phyloP scores from a whole-genome alignment of 768 basidiomycete genomes.

The Artomyces pyxidatus region DNA sequence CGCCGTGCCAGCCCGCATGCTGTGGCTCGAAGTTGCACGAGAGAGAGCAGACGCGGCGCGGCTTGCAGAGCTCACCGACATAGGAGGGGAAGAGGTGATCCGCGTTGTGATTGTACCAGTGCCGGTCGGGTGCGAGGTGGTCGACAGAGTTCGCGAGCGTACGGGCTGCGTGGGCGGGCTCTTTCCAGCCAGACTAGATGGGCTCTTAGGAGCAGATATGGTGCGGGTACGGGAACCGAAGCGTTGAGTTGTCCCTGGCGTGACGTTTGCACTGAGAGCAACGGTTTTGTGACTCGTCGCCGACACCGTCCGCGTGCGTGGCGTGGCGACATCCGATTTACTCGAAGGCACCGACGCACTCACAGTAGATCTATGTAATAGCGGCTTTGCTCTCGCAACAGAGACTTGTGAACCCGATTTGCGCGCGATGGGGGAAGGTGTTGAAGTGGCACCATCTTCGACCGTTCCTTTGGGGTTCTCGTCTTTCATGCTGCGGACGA shows the following conservation, averaged over 20 bases:
- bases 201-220: constrained; percentile 10
- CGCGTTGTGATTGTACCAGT: constrained; percentile 4
- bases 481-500: too few species aligned
- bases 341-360: constrained; percentile 6
- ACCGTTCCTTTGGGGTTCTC: too few species aligned
- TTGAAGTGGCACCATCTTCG: too few species aligned
- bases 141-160: constrained; percentile 1
- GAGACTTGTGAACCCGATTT: constrained; percentile 3
- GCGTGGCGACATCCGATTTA: neutral
- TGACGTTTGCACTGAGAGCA: too few species aligned
- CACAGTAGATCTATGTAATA: neutral
- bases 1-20: neutral
- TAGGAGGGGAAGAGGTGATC: neutral
- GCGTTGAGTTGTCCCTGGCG: too few species aligned
- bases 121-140: neutral
- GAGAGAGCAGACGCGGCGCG: constrained; percentile 1
- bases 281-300: too few species aligned
- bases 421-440: too few species aligned
- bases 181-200: neutral
- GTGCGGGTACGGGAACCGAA: constrained; percentile 7
- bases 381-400: constrained; percentile 4
- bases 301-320: constrained; percentile 11
- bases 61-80: neutral
- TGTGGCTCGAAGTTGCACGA: constrained; percentile 3
- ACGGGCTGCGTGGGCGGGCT: neutral